Evolutionary conservation across 2,329 filamentous ascomycete genomes (phyloP).

Genomic region (Claviceps purpurea): DNA sequence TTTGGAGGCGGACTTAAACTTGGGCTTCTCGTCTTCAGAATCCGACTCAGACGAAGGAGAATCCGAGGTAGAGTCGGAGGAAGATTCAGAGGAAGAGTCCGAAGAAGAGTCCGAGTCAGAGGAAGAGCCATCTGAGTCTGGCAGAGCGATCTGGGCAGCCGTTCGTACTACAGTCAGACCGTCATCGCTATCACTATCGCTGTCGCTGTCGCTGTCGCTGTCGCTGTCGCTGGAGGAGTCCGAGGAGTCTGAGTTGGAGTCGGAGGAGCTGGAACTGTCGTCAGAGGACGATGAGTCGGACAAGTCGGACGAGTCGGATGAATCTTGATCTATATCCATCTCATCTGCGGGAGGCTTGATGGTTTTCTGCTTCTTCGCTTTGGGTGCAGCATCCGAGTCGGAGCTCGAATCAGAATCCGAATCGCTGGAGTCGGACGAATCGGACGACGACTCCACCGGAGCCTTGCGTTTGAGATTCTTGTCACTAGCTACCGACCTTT

Average conservation of each 20-base stretch:
- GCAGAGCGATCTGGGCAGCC: constrained; percentile 13
- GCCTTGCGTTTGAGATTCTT: constrained; percentile 29
- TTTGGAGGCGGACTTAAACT: constrained; percentile 8
- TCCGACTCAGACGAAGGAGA: constrained; percentile 16
- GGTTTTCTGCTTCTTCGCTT: constrained; percentile 39
- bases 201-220: constrained; percentile 7
- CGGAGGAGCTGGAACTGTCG: constrained; percentile 9
- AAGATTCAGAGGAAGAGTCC: constrained; percentile 15
- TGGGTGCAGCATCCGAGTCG: constrained; percentile 33
- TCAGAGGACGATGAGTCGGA: constrained; percentile 11
- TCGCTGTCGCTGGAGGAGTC: constrained; percentile 9
- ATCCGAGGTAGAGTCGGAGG: constrained; percentile 11
- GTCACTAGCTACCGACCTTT: constrained; percentile 10
- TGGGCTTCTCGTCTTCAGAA: constrained; percentile 16
- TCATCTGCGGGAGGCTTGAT: constrained; percentile 9
- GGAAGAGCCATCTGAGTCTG: constrained; percentile 13
- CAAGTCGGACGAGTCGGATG: constrained; percentile 11
- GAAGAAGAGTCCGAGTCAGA: constrained; percentile 18
- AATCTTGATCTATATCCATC: constrained; percentile 15
- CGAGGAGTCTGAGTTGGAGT: constrained; percentile 11
- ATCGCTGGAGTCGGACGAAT: constrained; percentile 17
- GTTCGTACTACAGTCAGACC: constrained; percentile 6
- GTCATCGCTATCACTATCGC: constrained; percentile 6
- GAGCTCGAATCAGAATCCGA: constrained; percentile 26
- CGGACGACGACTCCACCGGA: constrained; percentile 14